Conservation (phyloP, 2,329 filamentous ascomycete genomes). For the Aspergillus sp. region DNA sequence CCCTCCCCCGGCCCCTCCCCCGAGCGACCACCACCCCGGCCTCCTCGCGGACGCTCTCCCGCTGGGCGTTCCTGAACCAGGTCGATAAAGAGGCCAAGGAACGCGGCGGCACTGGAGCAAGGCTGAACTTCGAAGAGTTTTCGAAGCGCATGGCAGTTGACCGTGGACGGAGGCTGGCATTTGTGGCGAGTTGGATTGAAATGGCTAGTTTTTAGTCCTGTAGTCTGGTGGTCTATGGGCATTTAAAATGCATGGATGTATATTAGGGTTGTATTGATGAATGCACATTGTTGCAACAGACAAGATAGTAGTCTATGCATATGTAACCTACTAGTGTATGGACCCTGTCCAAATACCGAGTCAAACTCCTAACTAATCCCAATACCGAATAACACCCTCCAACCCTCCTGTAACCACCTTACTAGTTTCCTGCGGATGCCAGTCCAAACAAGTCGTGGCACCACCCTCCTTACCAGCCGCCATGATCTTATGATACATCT, state of each 20-base stretch:
- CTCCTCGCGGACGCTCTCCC: constrained; percentile 32
- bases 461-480: constrained; percentile 60
- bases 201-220: constrained; percentile 49
- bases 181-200: constrained; percentile 87
- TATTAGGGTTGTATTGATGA: not conserved
- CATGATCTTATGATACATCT: constrained; percentile 95
- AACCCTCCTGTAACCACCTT: constrained; percentile 87
- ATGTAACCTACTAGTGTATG: too few species aligned
- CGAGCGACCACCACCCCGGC: constrained; percentile 15
- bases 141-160: constrained; percentile 63
- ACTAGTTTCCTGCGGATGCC: constrained; percentile 96
- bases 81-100: constrained; percentile 60
- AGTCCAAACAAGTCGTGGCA: constrained; percentile 77
- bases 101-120: constrained; percentile 67
- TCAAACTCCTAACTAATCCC: constrained; percentile 58
- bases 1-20: constrained; percentile 8
- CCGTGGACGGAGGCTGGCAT: constrained; percentile 61
- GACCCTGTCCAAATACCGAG: too few species aligned
- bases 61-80: constrained; percentile 47
- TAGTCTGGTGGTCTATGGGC: too few species aligned
- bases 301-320: not conserved
- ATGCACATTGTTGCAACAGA: not conserved
- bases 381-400: constrained; percentile 83
- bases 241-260: too few species aligned
- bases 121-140: constrained; percentile 72